These are phyloP conservation scores for Rhizopogon roseolus DNA, from an alignment of 768 basidiomycete genomes.

Conservation along the genomic window DNA sequence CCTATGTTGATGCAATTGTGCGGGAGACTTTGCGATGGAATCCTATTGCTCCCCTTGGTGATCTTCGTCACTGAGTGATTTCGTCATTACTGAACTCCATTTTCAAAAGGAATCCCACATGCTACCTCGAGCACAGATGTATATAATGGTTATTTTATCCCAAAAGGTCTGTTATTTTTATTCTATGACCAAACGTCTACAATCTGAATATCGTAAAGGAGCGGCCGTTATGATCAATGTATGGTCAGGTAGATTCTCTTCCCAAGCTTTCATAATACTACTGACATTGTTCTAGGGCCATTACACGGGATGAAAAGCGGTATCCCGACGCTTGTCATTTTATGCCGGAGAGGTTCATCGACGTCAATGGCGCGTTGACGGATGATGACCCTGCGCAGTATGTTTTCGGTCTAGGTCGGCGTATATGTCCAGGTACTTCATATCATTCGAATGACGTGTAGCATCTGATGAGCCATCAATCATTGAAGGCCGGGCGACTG, in stretches of 20 bases:
- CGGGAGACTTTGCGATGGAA: background rate
- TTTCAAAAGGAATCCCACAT: background rate
- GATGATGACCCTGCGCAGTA: conserved; percentile 4
- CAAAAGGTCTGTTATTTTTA: conserved; percentile 12
- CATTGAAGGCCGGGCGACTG: background rate
- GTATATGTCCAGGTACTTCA: conserved; percentile 4
- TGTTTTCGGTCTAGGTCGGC: conserved; percentile 10
- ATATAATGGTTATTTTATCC: conserved; percentile 30
- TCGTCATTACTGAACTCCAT: background rate
- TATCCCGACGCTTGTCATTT: conserved; percentile 8
- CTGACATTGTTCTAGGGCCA: background rate
- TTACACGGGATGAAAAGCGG: background rate
- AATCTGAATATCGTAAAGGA: background rate
- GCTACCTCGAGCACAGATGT: conserved; percentile 25
- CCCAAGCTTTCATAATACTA: background rate
- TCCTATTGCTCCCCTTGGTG: background rate
- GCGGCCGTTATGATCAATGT: background rate
- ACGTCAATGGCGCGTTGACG: background rate
- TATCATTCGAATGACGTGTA: background rate
- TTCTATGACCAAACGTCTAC: background rate
- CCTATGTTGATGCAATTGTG: background rate
- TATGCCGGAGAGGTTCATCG: conserved; percentile 11
- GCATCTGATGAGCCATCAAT: no score
- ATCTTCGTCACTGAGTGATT: no score
- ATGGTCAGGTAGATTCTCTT: background rate